These are phyloP conservation scores for Eustoma russellianum DNA, from an alignment of 257 asterid species.

Conservation along the genomic window DNA sequence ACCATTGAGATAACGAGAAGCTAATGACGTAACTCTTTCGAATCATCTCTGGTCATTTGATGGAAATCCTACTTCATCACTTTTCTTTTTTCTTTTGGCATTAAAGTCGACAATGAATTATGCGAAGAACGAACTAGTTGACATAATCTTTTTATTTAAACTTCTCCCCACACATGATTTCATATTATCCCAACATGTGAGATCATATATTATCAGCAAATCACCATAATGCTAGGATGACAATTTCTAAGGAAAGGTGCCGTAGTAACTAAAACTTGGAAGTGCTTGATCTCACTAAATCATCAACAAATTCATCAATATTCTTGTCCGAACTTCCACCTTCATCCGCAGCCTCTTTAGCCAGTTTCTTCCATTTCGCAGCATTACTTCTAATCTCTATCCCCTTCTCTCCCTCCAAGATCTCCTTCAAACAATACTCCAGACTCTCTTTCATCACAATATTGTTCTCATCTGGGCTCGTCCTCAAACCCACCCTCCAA, in stretches of 20 bases:
- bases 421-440: conserved; percentile 32
- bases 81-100: too few relatives aligned
- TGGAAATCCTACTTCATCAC: too few relatives aligned
- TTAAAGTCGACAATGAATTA: too few relatives aligned
- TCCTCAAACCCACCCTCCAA: conserved; percentile 51
- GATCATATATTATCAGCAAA: too few relatives aligned
- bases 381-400: conserved; percentile 39
- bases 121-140: too few relatives aligned
- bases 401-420: conserved; percentile 40
- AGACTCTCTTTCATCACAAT: conserved; percentile 43
- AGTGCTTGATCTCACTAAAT: neutral
- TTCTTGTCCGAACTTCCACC: conserved; percentile 51
- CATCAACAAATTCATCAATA: conserved; percentile 40
- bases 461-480: conserved; percentile 47
- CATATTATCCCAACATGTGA: too few relatives aligned
- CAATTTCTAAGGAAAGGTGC: neutral
- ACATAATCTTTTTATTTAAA: too few relatives aligned
- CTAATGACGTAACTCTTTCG: too few relatives aligned
- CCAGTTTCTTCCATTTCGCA: conserved; percentile 36
- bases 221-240: neutral
- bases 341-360: conserved; percentile 34
- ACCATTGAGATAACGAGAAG: too few relatives aligned
- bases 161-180: too few relatives aligned
- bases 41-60: too few relatives aligned
- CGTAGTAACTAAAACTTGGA: neutral